A percentile compares a stretch with the other conserved stretches of the same genome.
phyloP scores from a whole-genome alignment of 1,284 basidiomycete species.

The Sanghuangporus weigelae region DNA sequence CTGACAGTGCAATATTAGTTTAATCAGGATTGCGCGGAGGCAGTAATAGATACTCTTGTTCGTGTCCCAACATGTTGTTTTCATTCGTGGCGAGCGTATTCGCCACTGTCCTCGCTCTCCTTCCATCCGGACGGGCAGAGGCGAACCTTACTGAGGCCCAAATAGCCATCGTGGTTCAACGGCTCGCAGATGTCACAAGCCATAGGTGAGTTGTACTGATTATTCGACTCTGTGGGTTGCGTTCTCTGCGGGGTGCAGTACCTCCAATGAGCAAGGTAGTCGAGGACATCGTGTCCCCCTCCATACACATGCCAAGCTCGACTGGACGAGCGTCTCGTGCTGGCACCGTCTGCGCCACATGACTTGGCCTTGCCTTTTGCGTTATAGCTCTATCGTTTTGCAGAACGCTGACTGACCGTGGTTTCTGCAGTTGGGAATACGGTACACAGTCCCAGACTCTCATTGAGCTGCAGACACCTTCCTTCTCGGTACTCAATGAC shows the following conservation, averaged over 20 bases:
- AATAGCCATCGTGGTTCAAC: slow-evolving; percentile 33
- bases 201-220: slow-evolving; percentile 36
- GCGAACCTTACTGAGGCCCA: slow-evolving; percentile 32
- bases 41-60: not conserved
- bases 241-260: not conserved
- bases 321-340: slow-evolving; percentile 55
- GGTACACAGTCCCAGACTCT: slow-evolving; percentile 72
- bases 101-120: not conserved
- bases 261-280: not conserved
- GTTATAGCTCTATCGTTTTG: not conserved
- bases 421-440: slow-evolving; percentile 65
- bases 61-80: not conserved
- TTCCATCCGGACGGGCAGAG: slow-evolving; percentile 12
- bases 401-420: not conserved
- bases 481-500: slow-evolving; percentile 55
- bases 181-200: slow-evolving; percentile 42
- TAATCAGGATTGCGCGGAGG: not conserved
- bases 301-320: slow-evolving; percentile 15
- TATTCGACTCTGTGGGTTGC: not conserved
- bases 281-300: too few relatives aligned
- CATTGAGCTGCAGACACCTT: slow-evolving; percentile 59
- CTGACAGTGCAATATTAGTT: not conserved
- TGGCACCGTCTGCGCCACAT: too few relatives aligned
- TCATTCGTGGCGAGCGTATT: not conserved
- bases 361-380: not conserved